phyloP scores from a whole-genome alignment of 257 asterid species.

The Apocynum venetum region DNA sequence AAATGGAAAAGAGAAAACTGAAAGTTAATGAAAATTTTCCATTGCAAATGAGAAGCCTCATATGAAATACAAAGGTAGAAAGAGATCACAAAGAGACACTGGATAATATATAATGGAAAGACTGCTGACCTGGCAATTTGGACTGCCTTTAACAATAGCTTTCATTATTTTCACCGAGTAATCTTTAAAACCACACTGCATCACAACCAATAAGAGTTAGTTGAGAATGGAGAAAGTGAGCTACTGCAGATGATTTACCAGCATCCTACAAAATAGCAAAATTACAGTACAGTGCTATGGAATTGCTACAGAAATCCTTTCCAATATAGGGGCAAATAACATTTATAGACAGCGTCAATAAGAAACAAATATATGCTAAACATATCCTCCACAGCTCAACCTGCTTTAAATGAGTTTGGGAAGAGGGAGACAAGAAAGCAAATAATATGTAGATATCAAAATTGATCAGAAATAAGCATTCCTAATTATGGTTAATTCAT shows the following conservation, averaged over 20 bases:
- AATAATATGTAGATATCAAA: not conserved
- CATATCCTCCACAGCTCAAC: not conserved
- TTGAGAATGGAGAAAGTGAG: not conserved
- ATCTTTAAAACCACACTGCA: slow-evolving; percentile 80
- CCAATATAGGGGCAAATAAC: not conserved
- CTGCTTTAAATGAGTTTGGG: not conserved
- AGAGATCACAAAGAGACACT: not conserved
- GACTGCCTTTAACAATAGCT: slow-evolving; percentile 42
- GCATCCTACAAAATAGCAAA: not conserved
- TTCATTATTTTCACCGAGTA: slow-evolving; percentile 70
- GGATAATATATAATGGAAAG: not conserved
- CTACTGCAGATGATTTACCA: not conserved
- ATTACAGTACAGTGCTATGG: too few species aligned
- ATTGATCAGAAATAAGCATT: not conserved
- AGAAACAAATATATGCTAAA: not conserved
- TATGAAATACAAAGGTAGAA: not conserved
- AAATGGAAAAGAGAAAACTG: not conserved
- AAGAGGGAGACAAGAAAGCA: not conserved
- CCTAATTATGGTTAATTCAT: not conserved
- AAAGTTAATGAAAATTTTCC: not conserved
- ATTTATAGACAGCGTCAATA: not conserved
- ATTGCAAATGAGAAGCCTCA: too few species aligned
- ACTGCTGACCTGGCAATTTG: slow-evolving; percentile 67
- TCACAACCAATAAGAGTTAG: not conserved
- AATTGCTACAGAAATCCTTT: not conserved